Conservation (phyloP, 2,329 filamentous ascomycete genomes). For the Ciborinia camelliae region DNA sequence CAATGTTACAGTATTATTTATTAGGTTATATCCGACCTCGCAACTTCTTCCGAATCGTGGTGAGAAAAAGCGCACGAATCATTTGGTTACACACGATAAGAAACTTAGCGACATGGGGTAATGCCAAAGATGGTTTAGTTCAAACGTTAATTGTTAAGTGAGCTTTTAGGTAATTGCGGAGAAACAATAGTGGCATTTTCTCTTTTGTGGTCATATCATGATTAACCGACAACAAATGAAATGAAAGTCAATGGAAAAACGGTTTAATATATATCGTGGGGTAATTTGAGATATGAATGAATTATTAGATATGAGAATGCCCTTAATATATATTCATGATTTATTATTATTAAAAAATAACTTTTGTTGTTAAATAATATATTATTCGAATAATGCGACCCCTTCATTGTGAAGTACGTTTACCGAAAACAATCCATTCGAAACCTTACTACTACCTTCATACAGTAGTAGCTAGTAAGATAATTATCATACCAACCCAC, state of each 20-base stretch:
- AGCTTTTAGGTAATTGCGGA: neutral
- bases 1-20: too few species aligned
- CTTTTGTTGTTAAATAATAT: too few species aligned
- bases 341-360: too few species aligned
- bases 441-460: too few species aligned
- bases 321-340: too few species aligned
- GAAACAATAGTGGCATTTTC: neutral
- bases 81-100: neutral
- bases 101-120: constrained; percentile 6
- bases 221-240: constrained; percentile 5
- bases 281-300: neutral
- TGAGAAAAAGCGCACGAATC: neutral
- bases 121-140: neutral
- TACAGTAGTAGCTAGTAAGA: too few species aligned
- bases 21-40: too few species aligned
- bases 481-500: neutral
- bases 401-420: neutral
- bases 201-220: neutral
- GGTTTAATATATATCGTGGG: neutral
- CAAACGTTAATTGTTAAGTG: too few species aligned
- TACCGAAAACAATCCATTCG: neutral
- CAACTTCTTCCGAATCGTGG: neutral
- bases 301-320: neutral
- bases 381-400: too few species aligned
- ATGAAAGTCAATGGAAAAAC: neutral